Percentiles rank a stretch among this genome's conserved stretches.
phyloP scores from a whole-genome alignment of 148 eudicot genomes.

The Vaccinium macrocarpon region DNA sequence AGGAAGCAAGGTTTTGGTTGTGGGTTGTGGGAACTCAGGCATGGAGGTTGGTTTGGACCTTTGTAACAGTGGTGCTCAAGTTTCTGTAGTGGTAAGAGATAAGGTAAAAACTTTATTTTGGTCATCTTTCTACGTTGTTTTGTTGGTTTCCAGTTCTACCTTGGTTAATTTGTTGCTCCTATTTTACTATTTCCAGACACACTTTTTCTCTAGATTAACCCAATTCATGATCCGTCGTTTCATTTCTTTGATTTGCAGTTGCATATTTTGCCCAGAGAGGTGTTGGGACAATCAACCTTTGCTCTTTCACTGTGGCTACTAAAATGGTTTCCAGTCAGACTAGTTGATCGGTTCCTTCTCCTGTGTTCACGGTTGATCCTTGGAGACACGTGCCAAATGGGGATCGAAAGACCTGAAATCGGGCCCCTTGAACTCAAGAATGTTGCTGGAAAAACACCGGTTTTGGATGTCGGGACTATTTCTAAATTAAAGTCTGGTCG shows the following conservation, averaged over 20 bases:
- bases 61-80: slow-evolving; percentile 24
- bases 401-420: slow-evolving; percentile 23
- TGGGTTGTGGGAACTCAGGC: slow-evolving; percentile 36
- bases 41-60: slow-evolving; percentile 30
- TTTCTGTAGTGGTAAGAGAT: slow-evolving; percentile 29
- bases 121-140: neutral
- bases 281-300: slow-evolving; percentile 21
- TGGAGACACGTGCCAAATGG: slow-evolving; percentile 9
- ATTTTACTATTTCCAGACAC: neutral
- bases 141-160: neutral
- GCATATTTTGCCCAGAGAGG: slow-evolving; percentile 27
- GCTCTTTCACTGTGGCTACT: slow-evolving; percentile 20
- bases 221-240: neutral
- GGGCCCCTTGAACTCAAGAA: slow-evolving; percentile 31
- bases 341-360: slow-evolving; percentile 23
- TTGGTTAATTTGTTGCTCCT: neutral
- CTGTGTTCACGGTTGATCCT: slow-evolving; percentile 18
- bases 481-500: slow-evolving; percentile 17
- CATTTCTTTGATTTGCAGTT: slow-evolving; percentile 16
- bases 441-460: slow-evolving; percentile 23
- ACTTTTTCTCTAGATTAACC: neutral
- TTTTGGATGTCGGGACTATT: slow-evolving; percentile 28
- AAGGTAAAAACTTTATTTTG: slow-evolving; percentile 13
- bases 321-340: slow-evolving; percentile 25
- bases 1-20: slow-evolving; percentile 29